phyloP scores from a whole-genome alignment of 176 grass and related monocot genomes.

The Calamus simplicifolius region DNA sequence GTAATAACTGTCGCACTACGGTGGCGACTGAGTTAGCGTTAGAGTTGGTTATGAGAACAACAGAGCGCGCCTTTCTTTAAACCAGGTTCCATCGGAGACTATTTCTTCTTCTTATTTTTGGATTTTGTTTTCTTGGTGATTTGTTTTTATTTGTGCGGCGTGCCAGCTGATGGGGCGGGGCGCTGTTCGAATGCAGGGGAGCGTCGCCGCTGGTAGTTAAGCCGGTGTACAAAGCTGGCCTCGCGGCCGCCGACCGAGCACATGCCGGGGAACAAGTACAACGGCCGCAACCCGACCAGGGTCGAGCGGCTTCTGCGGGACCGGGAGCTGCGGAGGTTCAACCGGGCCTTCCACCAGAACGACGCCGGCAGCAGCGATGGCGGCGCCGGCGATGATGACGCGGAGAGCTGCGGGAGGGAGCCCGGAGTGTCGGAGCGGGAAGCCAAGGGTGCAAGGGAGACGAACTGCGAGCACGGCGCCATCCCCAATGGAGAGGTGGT shows the following conservation, averaged over 20 bases:
- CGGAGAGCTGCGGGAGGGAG: neutral
- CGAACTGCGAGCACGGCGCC: neutral
- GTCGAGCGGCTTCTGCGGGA: slow-evolving; percentile 36
- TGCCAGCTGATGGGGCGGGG: neutral
- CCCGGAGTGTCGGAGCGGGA: neutral
- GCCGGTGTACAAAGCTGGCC: neutral
- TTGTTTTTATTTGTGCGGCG: neutral
- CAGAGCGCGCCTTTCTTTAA: neutral
- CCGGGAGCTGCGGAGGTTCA: slow-evolving; percentile 25
- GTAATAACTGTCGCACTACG: no score
- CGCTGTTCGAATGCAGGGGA: slow-evolving; percentile 8
- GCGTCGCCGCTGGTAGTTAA: neutral
- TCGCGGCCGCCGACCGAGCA: slow-evolving; percentile 3
- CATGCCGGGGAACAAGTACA: slow-evolving; percentile 31
- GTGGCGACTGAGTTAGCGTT: no score
- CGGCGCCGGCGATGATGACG: neutral
- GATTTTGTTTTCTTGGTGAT: neutral
- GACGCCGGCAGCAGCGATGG: neutral
- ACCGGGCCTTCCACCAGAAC: neutral
- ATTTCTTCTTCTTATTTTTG: neutral
- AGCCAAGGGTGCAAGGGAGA: no score
- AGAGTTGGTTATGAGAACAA: no score
- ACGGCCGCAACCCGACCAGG: slow-evolving; percentile 18
- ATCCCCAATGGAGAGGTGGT: slow-evolving; percentile 2
- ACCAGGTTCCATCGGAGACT: neutral